Conservation (phyloP, 331 rosid genomes). For the Rhamnella rubrinervis region DNA sequence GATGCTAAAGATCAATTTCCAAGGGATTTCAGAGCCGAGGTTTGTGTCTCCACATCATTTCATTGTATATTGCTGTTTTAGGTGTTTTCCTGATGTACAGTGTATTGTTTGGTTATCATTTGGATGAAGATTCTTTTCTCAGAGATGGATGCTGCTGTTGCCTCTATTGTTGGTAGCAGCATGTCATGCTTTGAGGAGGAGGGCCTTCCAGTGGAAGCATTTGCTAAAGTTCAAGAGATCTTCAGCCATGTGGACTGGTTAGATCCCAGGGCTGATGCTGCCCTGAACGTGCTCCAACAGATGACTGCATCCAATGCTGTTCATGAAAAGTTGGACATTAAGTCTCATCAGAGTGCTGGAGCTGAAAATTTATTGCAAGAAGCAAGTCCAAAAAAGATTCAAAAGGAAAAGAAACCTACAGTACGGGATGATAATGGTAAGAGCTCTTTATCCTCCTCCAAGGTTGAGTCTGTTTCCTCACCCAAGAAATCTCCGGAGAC, state of each 20-base stretch:
- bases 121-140: slow-evolving; percentile 81
- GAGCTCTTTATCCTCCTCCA: slow-evolving; percentile 9
- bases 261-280: slow-evolving; percentile 66
- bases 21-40: slow-evolving; percentile 89
- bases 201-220: slow-evolving; percentile 93
- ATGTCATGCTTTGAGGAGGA: slow-evolving; percentile 78
- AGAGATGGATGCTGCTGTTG: slow-evolving; percentile 75
- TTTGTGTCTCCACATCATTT: slow-evolving; percentile 34
- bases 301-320: slow-evolving; percentile 44
- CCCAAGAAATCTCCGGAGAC: slow-evolving; percentile 34
- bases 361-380: slow-evolving; percentile 30
- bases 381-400: slow-evolving; percentile 37
- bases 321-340: slow-evolving; percentile 44
- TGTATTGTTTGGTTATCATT: slow-evolving; percentile 34
- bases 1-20: slow-evolving; percentile 71
- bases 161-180: slow-evolving; percentile 41
- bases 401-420: slow-evolving; percentile 21
- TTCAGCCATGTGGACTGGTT: slow-evolving; percentile 91
- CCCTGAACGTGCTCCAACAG: slow-evolving; percentile 67
- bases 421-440: slow-evolving; percentile 26
- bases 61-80: slow-evolving; percentile 17
- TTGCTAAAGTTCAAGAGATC: slow-evolving; percentile 88
- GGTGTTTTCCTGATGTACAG: slow-evolving; percentile 23
- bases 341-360: slow-evolving; percentile 32
- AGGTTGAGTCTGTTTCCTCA: slow-evolving; percentile 30